These are phyloP conservation scores for Colletotrichum incanum DNA, from an alignment of 2,329 filamentous ascomycete species.

Conservation along the genomic window DNA sequence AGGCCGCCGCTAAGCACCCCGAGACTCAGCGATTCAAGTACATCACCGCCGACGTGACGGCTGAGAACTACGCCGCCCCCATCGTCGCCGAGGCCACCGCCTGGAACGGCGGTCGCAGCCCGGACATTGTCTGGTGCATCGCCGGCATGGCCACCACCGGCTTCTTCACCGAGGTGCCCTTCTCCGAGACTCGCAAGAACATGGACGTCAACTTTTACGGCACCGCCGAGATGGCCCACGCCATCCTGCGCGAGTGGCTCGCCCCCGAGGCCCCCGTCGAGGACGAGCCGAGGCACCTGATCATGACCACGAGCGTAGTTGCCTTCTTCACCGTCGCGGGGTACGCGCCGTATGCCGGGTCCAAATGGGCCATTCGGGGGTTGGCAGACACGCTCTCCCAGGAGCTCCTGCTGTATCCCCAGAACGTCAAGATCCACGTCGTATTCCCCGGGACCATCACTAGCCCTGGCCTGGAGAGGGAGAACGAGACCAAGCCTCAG, in stretches of 20 bases:
- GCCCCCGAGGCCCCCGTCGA: slow-evolving; percentile 61
- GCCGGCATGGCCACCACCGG: slow-evolving; percentile 83
- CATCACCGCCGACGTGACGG: slow-evolving; percentile 86
- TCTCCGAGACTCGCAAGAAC: slow-evolving; percentile 78
- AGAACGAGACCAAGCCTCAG: slow-evolving; percentile 84
- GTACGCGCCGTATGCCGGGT: slow-evolving; percentile 86
- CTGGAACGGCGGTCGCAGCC: slow-evolving; percentile 83
- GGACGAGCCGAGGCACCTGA: slow-evolving; percentile 78
- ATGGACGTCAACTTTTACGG: slow-evolving; percentile 97
- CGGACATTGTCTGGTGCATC: slow-evolving; percentile 93
- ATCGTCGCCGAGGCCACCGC: slow-evolving; percentile 80
- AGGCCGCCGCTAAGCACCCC: slow-evolving; percentile 75
- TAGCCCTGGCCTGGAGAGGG: slow-evolving; percentile 80
- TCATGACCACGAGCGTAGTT: slow-evolving; percentile 86
- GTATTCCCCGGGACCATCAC: slow-evolving; percentile 89
- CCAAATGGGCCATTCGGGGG: slow-evolving; percentile 87
- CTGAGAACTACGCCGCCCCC: slow-evolving; percentile 77
- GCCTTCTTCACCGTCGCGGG: slow-evolving; percentile 85
- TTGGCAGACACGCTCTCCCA: slow-evolving; percentile 88
- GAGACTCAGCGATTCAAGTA: slow-evolving; percentile 83
- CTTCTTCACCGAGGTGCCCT: slow-evolving; percentile 83
- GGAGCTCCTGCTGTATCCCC: slow-evolving; percentile 90
- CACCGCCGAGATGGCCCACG: slow-evolving; percentile 87
- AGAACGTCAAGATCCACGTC: slow-evolving; percentile 84
- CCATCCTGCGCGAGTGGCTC: slow-evolving; percentile 83